phyloP scores from a whole-genome alignment of 208 protist species.

The Crithidia sp. region DNA sequence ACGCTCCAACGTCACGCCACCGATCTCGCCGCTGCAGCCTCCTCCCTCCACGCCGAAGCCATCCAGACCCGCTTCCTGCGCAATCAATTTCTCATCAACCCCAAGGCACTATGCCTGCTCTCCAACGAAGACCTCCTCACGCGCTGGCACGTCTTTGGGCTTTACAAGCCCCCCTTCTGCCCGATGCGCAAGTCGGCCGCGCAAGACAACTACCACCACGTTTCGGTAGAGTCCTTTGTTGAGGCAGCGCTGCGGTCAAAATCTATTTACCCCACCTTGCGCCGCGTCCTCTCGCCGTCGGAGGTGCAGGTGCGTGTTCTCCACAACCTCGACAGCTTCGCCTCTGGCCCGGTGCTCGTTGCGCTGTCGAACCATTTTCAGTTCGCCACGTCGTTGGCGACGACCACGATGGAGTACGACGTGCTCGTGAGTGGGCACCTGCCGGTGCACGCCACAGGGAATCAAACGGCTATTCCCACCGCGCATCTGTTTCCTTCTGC shows the following conservation, averaged over 20 bases:
- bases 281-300: constrained; percentile 22
- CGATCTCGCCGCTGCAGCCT: constrained; percentile 51
- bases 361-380: constrained; percentile 48
- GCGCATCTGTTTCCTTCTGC: constrained; percentile 31
- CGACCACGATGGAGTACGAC: constrained; percentile 75
- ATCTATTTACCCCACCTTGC: constrained; percentile 48
- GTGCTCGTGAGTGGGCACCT: constrained; percentile 79
- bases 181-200: constrained; percentile 79
- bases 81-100: constrained; percentile 81
- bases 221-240: constrained; percentile 86
- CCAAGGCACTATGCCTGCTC: constrained; percentile 69
- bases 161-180: constrained; percentile 92
- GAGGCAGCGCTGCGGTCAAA: constrained; percentile 64
- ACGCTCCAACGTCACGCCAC: constrained; percentile 62
- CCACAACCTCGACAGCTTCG: constrained; percentile 66
- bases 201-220: constrained; percentile 74
- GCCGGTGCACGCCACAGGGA: constrained; percentile 35
- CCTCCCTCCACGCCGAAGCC: constrained; percentile 53
- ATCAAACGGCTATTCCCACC: constrained; percentile 29
- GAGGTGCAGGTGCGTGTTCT: constrained; percentile 75
- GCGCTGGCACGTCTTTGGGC: constrained; percentile 64
- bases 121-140: constrained; percentile 37
- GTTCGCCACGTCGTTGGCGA: constrained; percentile 51
- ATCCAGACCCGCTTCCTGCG: constrained; percentile 81
- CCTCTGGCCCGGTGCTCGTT: constrained; percentile 82